Evolutionary conservation across 352 stramenopile genomes (phyloP).

Genomic region (Phytophthora sp.): DNA sequence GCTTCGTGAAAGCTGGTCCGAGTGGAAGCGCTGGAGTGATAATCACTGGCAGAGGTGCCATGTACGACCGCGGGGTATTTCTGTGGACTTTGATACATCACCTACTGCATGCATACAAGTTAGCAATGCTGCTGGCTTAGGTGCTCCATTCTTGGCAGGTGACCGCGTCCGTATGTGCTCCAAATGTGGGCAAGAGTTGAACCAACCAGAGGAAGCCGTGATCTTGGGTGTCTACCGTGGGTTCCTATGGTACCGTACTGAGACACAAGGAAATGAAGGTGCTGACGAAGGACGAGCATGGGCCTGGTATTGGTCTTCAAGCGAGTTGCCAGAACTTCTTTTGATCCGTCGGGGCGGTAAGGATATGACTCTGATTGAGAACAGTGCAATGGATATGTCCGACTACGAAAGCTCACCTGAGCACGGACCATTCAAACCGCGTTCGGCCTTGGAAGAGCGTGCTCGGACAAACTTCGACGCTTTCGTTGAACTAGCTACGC

Average conservation of each 20-base stretch:
- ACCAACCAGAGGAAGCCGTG: constrained; percentile 96
- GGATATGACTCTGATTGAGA: constrained; percentile 88
- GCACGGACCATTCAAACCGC: constrained; percentile 47
- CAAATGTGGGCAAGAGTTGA: constrained; percentile 94
- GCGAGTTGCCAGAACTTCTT: constrained; percentile 88
- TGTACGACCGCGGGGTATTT: constrained; percentile 86
- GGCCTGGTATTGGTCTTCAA: constrained; percentile 96
- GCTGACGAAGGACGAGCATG: constrained; percentile 91
- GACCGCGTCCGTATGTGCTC: constrained; percentile 94
- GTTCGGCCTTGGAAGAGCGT: constrained; percentile 53
- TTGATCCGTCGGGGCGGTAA: constrained; percentile 82
- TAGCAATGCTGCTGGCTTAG: constrained; percentile 89
- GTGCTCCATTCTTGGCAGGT: constrained; percentile 90
- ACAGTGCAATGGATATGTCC: constrained; percentile 72
- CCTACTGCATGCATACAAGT: constrained; percentile 88
- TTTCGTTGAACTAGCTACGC: constrained; percentile 72
- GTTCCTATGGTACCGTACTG: constrained; percentile 95
- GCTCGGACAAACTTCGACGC: constrained; percentile 55
- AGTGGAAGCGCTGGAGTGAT: constrained; percentile 88
- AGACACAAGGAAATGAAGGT: constrained; percentile 97
- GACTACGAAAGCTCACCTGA: constrained; percentile 41
- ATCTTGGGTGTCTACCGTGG: constrained; percentile 94
- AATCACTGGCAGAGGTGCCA: constrained; percentile 85
- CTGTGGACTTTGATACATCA: constrained; percentile 95
- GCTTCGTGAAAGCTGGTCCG: constrained; percentile 74